Evolutionary conservation across 768 basidiomycete genomes (phyloP).

Genomic region (Megacollybia marginata): DNA sequence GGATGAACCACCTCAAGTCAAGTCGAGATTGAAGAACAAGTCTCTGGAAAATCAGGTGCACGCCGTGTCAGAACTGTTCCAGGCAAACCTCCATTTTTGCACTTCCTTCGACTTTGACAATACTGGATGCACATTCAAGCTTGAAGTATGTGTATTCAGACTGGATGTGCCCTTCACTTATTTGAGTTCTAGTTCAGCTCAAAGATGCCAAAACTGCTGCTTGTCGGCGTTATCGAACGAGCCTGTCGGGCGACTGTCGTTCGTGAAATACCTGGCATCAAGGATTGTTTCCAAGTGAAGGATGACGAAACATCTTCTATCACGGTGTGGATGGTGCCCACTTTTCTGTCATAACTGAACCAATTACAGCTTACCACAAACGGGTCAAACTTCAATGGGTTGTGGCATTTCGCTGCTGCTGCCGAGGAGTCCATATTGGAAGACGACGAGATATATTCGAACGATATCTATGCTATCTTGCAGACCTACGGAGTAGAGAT

Average conservation of each 20-base stretch:
- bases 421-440: conserved; percentile 57
- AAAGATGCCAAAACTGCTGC: conserved; percentile 85
- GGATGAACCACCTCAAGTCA: conserved; percentile 17
- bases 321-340: conserved; percentile 37
- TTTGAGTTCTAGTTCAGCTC: conserved; percentile 59
- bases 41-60: conserved; percentile 35
- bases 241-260: conserved; percentile 79
- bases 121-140: conserved; percentile 64
- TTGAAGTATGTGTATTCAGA: conserved; percentile 55
- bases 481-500: conserved; percentile 96
- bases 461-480: conserved; percentile 89
- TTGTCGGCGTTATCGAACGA: conserved; percentile 90
- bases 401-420: conserved; percentile 70
- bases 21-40: conserved; percentile 7
- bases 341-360: conserved; percentile 1
- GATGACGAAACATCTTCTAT: conserved; percentile 48
- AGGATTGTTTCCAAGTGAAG: conserved; percentile 75
- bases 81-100: conserved; percentile 53
- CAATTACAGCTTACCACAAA: conserved; percentile 67
- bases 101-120: conserved; percentile 68
- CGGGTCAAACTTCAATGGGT: conserved; percentile 86
- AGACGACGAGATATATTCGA: conserved; percentile 79
- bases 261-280: conserved; percentile 85
- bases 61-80: conserved; percentile 43
- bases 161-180: not conserved